phyloP scores from a whole-genome alignment of 116 monocot genomes.

The Trichopus zeylanicus region DNA sequence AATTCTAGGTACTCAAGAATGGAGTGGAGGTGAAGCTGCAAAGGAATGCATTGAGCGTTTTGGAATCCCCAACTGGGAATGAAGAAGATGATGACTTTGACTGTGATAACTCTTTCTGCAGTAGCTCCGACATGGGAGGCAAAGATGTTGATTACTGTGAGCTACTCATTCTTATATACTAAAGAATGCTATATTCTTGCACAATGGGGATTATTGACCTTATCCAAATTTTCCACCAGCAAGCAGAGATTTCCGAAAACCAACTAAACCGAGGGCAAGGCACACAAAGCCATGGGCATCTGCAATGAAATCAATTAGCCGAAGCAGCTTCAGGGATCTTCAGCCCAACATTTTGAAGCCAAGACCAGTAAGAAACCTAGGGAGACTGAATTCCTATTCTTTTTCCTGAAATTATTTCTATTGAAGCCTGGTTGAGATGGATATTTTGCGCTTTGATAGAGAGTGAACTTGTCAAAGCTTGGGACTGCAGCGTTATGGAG shows the following conservation, averaged over 20 bases:
- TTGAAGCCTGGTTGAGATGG: not conserved
- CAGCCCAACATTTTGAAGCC: conserved; percentile 20
- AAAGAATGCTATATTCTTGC: not conserved
- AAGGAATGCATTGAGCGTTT: conserved; percentile 77
- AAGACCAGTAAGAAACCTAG: conserved; percentile 25
- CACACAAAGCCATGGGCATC: conserved; percentile 41
- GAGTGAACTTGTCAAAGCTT: conserved; percentile 57
- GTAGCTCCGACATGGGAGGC: conserved; percentile 33
- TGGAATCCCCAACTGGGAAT: conserved; percentile 59
- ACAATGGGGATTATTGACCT: not conserved
- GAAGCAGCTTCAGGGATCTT: conserved; percentile 13
- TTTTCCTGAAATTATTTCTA: not conserved
- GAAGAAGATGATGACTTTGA: conserved; percentile 27
- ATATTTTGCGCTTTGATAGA: conserved; percentile 19
- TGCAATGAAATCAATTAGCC: conserved; percentile 20
- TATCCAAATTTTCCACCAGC: conserved; percentile 10
- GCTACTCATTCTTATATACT: not conserved
- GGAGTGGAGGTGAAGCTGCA: conserved; percentile 79
- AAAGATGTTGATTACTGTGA: conserved; percentile 30
- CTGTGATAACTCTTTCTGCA: conserved; percentile 26
- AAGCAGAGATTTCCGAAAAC: conserved; percentile 38
- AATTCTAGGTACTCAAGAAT: conserved; percentile 62
- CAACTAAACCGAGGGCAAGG: conserved; percentile 40
- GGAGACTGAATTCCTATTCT: not conserved
- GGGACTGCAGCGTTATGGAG: conserved; percentile 47